Percentiles rank a stretch among this genome's conserved stretches.
Conservation (phyloP, 2,329 filamentous ascomycete genomes). For the Talaromyces sp. region DNA sequence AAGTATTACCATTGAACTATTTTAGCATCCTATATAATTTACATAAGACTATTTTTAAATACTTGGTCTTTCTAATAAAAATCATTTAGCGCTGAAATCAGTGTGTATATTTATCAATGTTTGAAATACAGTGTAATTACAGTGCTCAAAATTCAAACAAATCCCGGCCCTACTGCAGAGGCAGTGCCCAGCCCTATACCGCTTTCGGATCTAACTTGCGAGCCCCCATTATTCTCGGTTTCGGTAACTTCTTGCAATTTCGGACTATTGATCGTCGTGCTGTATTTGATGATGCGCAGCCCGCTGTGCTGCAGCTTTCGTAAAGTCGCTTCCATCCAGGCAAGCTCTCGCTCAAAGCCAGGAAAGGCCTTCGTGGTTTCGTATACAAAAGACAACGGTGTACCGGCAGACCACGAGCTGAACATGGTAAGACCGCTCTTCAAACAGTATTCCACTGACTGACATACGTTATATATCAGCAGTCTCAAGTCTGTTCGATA, state of each 20-base stretch:
- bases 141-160: too few relatives aligned
- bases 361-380: constrained; percentile 8
- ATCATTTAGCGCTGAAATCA: too few relatives aligned
- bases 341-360: constrained; percentile 5
- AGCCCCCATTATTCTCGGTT: neutral
- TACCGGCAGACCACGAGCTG: constrained; percentile 4
- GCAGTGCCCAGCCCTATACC: neutral
- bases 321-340: constrained; percentile 11
- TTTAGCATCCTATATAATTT: too few relatives aligned
- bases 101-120: too few relatives aligned
- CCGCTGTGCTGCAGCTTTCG: constrained; percentile 8
- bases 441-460: constrained; percentile 29
- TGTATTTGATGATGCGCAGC: constrained; percentile 11
- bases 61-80: too few relatives aligned
- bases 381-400: constrained; percentile 9
- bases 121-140: too few relatives aligned
- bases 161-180: neutral
- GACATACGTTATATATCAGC: constrained; percentile 28
- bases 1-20: too few relatives aligned
- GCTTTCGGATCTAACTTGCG: constrained; percentile 5
- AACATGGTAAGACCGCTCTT: constrained; percentile 17
- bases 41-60: too few relatives aligned
- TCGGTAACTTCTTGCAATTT: neutral
- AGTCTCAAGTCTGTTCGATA: constrained; percentile 20
- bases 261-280: neutral